phyloP scores from a whole-genome alignment of 176 grass and related monocot species.

The Microstegium vimineum region DNA sequence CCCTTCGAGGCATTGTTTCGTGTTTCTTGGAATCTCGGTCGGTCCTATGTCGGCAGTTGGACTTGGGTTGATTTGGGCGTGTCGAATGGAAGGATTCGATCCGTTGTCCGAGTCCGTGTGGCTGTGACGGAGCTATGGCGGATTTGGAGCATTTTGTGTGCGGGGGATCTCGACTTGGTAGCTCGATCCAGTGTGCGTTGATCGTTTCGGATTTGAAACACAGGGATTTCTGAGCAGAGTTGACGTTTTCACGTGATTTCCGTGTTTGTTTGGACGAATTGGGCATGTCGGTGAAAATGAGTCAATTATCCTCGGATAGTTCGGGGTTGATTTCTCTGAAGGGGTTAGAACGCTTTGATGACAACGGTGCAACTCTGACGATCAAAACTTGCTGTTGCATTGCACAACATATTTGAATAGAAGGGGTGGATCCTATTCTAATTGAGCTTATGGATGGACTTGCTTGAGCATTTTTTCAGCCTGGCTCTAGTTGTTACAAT shows the following conservation, averaged over 20 bases:
- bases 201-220: background rate
- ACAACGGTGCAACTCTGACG: background rate
- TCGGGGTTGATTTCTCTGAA: background rate
- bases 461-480: slow-evolving; percentile 10
- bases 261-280: slow-evolving; percentile 3
- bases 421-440: background rate
- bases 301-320: background rate
- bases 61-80: background rate
- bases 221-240: background rate
- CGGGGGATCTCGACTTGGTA: slow-evolving; percentile 23
- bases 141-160: background rate
- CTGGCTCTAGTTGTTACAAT: background rate
- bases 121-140: background rate
- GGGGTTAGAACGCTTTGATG: background rate
- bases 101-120: background rate
- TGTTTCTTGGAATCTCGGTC: slow-evolving; percentile 16
- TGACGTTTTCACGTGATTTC: background rate
- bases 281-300: background rate
- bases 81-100: background rate
- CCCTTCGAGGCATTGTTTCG: background rate
- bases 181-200: background rate
- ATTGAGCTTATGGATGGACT: background rate
- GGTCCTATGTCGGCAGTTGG: background rate
- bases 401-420: background rate
- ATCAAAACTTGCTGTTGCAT: background rate